phyloP scores from a whole-genome alignment of 2,329 filamentous ascomycete genomes.

The Aureobasidium sp. region DNA sequence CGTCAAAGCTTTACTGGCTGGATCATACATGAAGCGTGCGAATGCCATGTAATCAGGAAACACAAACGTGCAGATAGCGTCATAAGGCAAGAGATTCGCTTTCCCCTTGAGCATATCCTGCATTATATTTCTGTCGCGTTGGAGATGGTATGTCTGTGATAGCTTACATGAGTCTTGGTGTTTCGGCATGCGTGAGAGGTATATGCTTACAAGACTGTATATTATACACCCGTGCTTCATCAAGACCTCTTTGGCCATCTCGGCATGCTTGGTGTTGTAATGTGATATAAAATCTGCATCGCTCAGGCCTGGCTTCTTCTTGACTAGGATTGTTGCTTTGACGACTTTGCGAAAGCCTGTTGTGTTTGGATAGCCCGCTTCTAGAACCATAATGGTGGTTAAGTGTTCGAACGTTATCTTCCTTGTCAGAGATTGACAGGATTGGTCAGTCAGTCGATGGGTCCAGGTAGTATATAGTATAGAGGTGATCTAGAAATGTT shows the following conservation, averaged over 20 bases:
- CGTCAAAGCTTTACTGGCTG: slow-evolving; percentile 32
- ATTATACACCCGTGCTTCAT: slow-evolving; percentile 35
- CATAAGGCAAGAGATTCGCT: slow-evolving; percentile 35
- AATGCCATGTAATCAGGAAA: slow-evolving; percentile 38
- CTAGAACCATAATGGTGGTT: slow-evolving; percentile 25
- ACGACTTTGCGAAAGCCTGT: slow-evolving; percentile 39
- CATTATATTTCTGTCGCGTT: slow-evolving; percentile 35
- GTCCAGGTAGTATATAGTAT: no score
- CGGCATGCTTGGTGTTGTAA: slow-evolving; percentile 38
- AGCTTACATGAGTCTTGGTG: background rate
- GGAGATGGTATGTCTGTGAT: slow-evolving; percentile 35
- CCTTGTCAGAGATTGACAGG: no score
- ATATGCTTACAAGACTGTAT: slow-evolving; percentile 33
- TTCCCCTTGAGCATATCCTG: slow-evolving; percentile 38
- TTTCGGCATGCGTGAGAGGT: background rate
- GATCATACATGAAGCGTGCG: slow-evolving; percentile 38
- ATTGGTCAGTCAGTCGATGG: background rate
- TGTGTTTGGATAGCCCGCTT: slow-evolving; percentile 37
- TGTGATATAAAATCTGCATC: slow-evolving; percentile 37
- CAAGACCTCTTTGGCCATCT: slow-evolving; percentile 35
- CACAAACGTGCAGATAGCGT: slow-evolving; percentile 41
- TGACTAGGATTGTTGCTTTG: slow-evolving; percentile 37
- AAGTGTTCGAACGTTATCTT: no score
- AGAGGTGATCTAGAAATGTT: background rate
- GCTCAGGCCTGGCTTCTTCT: slow-evolving; percentile 38